Evolutionary conservation across 2,329 filamentous ascomycete species (phyloP).

Genomic region (Cladosporium sp.): DNA sequence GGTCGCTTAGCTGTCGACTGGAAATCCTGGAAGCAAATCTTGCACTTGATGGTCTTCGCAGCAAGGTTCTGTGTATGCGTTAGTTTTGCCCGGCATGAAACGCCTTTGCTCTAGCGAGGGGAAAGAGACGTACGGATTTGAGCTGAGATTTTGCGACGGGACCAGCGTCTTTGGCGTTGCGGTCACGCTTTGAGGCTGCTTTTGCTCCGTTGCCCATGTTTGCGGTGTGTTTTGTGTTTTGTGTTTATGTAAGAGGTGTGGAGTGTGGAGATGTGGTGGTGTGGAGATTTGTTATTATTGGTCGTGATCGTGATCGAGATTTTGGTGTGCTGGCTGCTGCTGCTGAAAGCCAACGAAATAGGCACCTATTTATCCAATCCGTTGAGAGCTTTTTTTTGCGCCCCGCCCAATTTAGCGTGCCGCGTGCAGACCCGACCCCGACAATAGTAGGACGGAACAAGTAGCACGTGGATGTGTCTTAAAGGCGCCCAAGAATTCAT

Average conservation of each 20-base stretch:
- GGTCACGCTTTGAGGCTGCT: slow-evolving; percentile 68
- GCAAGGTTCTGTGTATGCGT: slow-evolving; percentile 57
- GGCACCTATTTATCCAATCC: not conserved
- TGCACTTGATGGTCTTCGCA: slow-evolving; percentile 73
- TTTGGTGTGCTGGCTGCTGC: not conserved
- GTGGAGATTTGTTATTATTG: not conserved
- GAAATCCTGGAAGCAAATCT: slow-evolving; percentile 73
- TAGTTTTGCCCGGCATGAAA: not conserved
- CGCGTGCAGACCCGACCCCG: not conserved
- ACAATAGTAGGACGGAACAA: not conserved
- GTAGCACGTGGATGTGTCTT: too few relatives aligned
- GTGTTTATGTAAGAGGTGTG: not conserved
- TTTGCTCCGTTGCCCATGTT: slow-evolving; percentile 50
- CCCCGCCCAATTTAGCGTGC: not conserved
- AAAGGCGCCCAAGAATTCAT: too few relatives aligned
- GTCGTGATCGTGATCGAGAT: not conserved
- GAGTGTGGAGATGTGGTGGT: not conserved
- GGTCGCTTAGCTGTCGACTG: slow-evolving; percentile 71
- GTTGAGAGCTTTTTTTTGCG: slow-evolving; percentile 1
- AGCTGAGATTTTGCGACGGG: slow-evolving; percentile 20
- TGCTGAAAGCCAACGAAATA: not conserved
- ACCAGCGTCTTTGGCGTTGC: slow-evolving; percentile 60
- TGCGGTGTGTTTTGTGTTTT: not conserved
- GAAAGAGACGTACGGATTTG: slow-evolving; percentile 17
- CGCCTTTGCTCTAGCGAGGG: not conserved